phyloP scores from a whole-genome alignment of 2,329 filamentous ascomycete genomes.

The Davidsoniella neocaledoniae region DNA sequence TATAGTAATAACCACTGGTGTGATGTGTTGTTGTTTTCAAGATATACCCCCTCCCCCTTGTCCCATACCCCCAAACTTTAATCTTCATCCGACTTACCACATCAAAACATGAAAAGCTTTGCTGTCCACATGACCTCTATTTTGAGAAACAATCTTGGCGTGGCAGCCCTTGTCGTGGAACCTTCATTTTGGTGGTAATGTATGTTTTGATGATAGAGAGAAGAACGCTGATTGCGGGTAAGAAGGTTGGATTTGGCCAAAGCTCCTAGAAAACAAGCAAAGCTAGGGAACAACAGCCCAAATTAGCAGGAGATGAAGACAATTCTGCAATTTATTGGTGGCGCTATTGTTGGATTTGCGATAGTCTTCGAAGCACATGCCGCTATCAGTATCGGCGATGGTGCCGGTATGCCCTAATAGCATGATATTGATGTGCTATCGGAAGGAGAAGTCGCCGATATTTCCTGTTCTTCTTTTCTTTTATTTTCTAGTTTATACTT shows the following conservation, averaged over 20 bases:
- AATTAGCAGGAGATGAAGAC: neutral
- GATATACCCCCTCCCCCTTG: neutral
- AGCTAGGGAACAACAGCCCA: too few species aligned
- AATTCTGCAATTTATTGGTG: neutral
- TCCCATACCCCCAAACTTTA: neutral
- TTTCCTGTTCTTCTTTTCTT: neutral
- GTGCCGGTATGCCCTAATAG: too few species aligned
- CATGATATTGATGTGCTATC: too few species aligned
- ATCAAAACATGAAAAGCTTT: constrained; percentile 9
- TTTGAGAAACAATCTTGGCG: constrained; percentile 7
- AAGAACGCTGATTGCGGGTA: neutral
- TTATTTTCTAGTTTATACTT: neutral
- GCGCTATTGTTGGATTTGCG: neutral
- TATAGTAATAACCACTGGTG: too few species aligned
- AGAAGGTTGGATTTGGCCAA: neutral
- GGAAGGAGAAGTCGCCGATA: neutral
- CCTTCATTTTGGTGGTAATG: neutral
- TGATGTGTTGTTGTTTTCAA: too few species aligned
- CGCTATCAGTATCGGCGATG: too few species aligned
- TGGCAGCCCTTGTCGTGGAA: constrained; percentile 8
- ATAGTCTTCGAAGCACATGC: too few species aligned
- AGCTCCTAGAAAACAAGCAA: too few species aligned
- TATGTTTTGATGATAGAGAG: neutral
- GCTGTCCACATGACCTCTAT: constrained; percentile 11
- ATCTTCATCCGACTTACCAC: neutral